Evolutionary conservation across 2,329 filamentous ascomycete species (phyloP).

Genomic region (Lasiodiplodia sp.): DNA sequence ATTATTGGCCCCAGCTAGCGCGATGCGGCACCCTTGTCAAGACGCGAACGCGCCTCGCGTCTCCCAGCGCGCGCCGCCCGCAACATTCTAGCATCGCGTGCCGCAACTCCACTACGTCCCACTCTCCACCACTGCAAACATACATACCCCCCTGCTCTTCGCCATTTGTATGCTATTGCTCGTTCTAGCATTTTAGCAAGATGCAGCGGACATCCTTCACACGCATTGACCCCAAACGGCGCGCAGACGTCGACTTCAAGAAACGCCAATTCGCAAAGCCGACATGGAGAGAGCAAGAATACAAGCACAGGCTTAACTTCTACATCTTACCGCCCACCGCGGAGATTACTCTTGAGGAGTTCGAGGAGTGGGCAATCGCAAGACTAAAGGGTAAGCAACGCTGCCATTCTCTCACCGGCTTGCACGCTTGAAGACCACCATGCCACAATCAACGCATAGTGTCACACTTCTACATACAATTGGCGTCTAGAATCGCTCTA

Average conservation of each 20-base stretch:
- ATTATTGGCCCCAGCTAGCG: neutral
- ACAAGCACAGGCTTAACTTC: constrained; percentile 89
- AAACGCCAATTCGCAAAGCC: constrained; percentile 86
- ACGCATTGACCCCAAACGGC: constrained; percentile 72
- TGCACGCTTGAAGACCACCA: neutral
- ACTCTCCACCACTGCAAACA: neutral
- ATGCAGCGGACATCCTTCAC: constrained; percentile 51
- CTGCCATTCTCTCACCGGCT: neutral
- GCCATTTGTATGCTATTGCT: neutral
- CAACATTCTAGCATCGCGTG: constrained; percentile 3
- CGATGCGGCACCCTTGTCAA: constrained; percentile 7
- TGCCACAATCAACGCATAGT: neutral
- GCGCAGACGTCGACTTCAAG: constrained; percentile 77
- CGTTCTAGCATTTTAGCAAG: constrained; percentile 6
- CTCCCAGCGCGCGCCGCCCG: constrained; percentile 19
- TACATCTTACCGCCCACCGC: constrained; percentile 87
- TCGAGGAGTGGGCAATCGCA: constrained; percentile 98
- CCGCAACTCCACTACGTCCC: constrained; percentile 6
- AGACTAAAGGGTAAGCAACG: constrained; percentile 73
- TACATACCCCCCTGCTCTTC: neutral
- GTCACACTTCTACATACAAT: neutral
- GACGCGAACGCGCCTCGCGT: constrained; percentile 31
- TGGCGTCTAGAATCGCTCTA: constrained; percentile 11
- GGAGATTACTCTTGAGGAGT: constrained; percentile 95
- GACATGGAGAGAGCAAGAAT: constrained; percentile 77